Percentiles rank a stretch among this genome's conserved stretches.
Evolutionary conservation across 2,329 filamentous ascomycete genomes (phyloP).

Genomic region (Colletotrichum karsti): DNA sequence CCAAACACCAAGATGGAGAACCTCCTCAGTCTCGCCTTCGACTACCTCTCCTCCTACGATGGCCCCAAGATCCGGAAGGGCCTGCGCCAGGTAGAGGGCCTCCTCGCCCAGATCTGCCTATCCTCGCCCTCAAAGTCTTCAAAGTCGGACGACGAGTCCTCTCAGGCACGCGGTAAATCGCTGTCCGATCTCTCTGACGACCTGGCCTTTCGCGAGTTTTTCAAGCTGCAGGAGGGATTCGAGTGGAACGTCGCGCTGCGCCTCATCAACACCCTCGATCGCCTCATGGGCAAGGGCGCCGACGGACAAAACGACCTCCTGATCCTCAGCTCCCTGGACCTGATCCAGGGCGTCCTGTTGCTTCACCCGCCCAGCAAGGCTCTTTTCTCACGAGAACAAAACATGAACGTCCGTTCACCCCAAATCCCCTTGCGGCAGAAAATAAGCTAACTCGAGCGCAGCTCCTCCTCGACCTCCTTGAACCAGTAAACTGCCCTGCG

Average conservation of each 20-base stretch:
- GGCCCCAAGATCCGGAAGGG: conserved; percentile 91
- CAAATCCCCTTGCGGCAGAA: too few relatives aligned
- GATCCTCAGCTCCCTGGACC: conserved; percentile 86
- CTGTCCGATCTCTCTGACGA: conserved; percentile 79
- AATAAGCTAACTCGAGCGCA: conserved; percentile 37
- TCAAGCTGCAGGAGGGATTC: conserved; percentile 95
- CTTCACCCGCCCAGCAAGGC: conserved; percentile 90
- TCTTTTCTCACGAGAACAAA: conserved; percentile 86
- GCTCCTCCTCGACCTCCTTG: conserved; percentile 92
- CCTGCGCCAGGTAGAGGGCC: conserved; percentile 89
- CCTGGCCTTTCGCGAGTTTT: conserved; percentile 93
- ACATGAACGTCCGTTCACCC: conserved; percentile 80
- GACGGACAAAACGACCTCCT: conserved; percentile 87
- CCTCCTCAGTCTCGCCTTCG: conserved; percentile 90
- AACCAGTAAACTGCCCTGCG: conserved; percentile 88
- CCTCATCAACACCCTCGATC: conserved; percentile 85
- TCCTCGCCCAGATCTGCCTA: conserved; percentile 94
- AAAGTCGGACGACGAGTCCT: conserved; percentile 21
- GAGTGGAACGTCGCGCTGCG: conserved; percentile 96
- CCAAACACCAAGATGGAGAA: conserved; percentile 89
- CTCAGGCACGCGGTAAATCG: conserved; percentile 56
- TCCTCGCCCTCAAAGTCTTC: conserved; percentile 51
- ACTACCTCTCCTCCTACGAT: conserved; percentile 95
- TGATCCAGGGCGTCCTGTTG: conserved; percentile 88
- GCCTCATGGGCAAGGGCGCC: conserved; percentile 82